Base-by-base conservation (phyloP, 2,329 filamentous ascomycete species). In the Scytalidium sp. region DNA sequence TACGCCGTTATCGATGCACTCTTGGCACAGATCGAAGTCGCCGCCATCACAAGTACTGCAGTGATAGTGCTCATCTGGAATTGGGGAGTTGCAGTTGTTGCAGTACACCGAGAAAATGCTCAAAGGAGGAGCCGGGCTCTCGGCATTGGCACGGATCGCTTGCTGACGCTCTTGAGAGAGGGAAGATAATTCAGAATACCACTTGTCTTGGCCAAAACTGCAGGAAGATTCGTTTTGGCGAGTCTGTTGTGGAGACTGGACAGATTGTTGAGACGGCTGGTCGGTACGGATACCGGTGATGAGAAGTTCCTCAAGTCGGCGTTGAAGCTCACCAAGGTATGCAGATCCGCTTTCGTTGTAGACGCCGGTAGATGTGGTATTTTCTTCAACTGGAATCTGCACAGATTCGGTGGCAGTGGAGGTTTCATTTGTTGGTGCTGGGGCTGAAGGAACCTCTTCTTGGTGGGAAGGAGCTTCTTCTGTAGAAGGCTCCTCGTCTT, bases 1-100 rank as follows among this genome's bases (percentile, higher is more conserved):
- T 50, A 87, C 77, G 55, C 92, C 92, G 40, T 77, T 73, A 45
- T 84, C 79, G 43, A 97, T 83, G 63, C 94, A 99, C 5, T 75
- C 69, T 56, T 84, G 79, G 76, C 95, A 99, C 23, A 99, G 81
- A 64, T 99, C 94, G 63, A 92, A 99, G 68, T 99, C 94, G 39
- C 93, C 94, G 50, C 87, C 83, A 56, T 97, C 90, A 66, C 94
- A 99, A 50, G 88, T 89, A 57, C 88, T 88, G 76, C 95, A 99
- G 72, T 99, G 94, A 70, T 89, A 99, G 70, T 99, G 93, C 46
- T 84, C 81, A 60, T 90, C 84, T 22, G 86, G 81, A 62, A 97
- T 90, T 40, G 84, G 81, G 53, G 75, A 76, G 58, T 90, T 87
- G 70, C 94, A 99, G 66, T 83, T 80, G 73, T 99, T 97, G 81